These are phyloP conservation scores for Fusarium oligoseptatum DNA, from an alignment of 2,329 filamentous ascomycete genomes.

Conservation along the genomic window DNA sequence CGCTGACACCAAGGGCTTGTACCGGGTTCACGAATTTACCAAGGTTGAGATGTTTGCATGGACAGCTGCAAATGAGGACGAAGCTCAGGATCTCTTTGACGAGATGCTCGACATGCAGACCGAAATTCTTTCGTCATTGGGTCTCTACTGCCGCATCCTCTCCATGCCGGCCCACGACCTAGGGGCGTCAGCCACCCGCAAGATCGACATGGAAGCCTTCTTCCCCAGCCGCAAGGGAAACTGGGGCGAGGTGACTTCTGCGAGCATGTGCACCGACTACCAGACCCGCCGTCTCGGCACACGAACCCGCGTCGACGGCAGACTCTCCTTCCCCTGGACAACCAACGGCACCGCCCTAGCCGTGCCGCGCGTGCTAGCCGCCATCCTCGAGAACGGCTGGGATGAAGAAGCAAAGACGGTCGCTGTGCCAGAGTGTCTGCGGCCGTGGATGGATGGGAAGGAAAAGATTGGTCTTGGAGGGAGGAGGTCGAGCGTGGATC, in stretches of 20 bases:
- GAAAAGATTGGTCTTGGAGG: conserved; percentile 69
- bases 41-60: conserved; percentile 99
- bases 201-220: conserved; percentile 93
- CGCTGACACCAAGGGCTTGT: conserved; percentile 91
- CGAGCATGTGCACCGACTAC: conserved; percentile 95
- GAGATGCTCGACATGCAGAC: conserved; percentile 91
- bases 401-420: conserved; percentile 77
- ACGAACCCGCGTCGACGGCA: conserved; percentile 70
- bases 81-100: conserved; percentile 74
- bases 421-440: conserved; percentile 81
- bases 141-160: conserved; percentile 87
- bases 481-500: conserved; percentile 46
- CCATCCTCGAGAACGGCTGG: conserved; percentile 92
- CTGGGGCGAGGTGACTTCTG: conserved; percentile 94
- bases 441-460: conserved; percentile 85
- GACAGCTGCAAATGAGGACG: conserved; percentile 71
- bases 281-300: conserved; percentile 88
- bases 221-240: conserved; percentile 82
- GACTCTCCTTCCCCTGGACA: conserved; percentile 84
- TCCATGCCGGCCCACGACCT: conserved; percentile 94
- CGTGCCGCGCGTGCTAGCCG: conserved; percentile 89
- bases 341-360: conserved; percentile 95
- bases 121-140: conserved; percentile 82
- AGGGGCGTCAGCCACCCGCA: conserved; percentile 87
- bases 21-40: conserved; percentile 97